phyloP scores from a whole-genome alignment of 1,284 basidiomycete genomes.

The Irpex lacteus region DNA sequence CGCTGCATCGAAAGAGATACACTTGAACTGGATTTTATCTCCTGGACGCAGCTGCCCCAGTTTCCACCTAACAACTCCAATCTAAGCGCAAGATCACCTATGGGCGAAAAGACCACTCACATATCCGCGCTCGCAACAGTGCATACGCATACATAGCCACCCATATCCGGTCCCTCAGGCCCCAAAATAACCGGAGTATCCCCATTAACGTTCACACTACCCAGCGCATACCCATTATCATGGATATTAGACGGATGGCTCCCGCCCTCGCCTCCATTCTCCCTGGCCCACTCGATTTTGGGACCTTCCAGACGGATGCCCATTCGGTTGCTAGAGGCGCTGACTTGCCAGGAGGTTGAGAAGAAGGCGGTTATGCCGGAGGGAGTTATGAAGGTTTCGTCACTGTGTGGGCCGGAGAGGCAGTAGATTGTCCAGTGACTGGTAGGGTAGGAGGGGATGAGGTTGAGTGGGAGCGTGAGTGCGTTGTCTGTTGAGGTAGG shows the following conservation, averaged over 20 bases:
- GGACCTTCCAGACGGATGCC: constrained; percentile 49
- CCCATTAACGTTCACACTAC: constrained; percentile 65
- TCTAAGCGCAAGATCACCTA: neutral
- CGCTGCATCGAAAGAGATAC: constrained; percentile 43
- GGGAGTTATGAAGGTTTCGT: constrained; percentile 51
- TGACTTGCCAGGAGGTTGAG: constrained; percentile 47
- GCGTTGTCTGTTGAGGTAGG: constrained; percentile 12
- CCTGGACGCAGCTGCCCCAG: constrained; percentile 60
- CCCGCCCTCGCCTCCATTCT: constrained; percentile 69
- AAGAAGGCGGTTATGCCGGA: constrained; percentile 50
- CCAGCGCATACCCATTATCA: constrained; percentile 64
- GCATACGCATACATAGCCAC: constrained; percentile 56
- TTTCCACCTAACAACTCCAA: constrained; percentile 47
- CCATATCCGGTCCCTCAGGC: constrained; percentile 65
- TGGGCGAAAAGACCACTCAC: constrained; percentile 33
- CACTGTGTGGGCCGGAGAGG: constrained; percentile 64
- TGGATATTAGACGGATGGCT: constrained; percentile 72
- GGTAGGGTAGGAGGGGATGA: constrained; percentile 44
- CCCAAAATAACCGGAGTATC: constrained; percentile 70
- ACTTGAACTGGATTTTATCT: constrained; percentile 45
- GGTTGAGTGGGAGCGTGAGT: constrained; percentile 17
- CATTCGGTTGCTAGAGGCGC: constrained; percentile 59
- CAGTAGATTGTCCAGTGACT: constrained; percentile 51
- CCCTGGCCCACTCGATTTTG: constrained; percentile 57
- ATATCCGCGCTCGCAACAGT: constrained; percentile 49